Evolutionary conservation across 2,329 filamentous ascomycete species (phyloP).

Genomic region (Penicillium sp.): DNA sequence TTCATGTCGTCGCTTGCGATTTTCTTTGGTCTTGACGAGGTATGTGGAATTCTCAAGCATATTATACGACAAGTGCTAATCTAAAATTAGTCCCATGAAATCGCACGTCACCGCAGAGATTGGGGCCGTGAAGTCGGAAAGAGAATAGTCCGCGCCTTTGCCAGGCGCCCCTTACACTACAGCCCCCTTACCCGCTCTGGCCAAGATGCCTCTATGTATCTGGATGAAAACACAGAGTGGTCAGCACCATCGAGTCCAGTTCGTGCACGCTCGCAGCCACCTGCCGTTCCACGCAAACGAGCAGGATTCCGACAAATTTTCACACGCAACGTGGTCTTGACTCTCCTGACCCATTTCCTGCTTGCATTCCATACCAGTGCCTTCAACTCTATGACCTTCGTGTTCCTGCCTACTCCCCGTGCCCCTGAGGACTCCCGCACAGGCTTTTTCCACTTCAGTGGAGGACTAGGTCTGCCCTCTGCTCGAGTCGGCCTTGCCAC

Average conservation of each 20-base stretch:
- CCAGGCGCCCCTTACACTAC: slow-evolving; percentile 33
- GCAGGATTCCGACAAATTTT: slow-evolving; percentile 53
- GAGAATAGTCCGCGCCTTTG: slow-evolving; percentile 30
- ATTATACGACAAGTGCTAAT: neutral
- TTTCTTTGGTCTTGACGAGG: slow-evolving; percentile 67
- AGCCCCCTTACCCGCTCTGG: slow-evolving; percentile 31
- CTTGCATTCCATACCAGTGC: slow-evolving; percentile 73
- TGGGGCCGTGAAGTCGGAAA: slow-evolving; percentile 43
- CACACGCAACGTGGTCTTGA: slow-evolving; percentile 56
- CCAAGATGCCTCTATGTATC: slow-evolving; percentile 33
- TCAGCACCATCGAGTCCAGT: slow-evolving; percentile 29
- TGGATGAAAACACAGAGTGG: slow-evolving; percentile 27
- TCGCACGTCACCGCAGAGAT: slow-evolving; percentile 40
- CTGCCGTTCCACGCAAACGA: slow-evolving; percentile 41
- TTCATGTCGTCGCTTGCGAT: slow-evolving; percentile 55
- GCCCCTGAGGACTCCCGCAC: slow-evolving; percentile 45
- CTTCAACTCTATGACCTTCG: slow-evolving; percentile 74
- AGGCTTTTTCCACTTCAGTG: slow-evolving; percentile 60
- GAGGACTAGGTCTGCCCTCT: slow-evolving; percentile 73
- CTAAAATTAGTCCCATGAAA: slow-evolving; percentile 34
- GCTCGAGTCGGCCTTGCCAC: slow-evolving; percentile 74
- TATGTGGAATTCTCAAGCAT: slow-evolving; percentile 25
- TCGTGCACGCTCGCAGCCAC: slow-evolving; percentile 26
- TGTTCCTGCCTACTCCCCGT: slow-evolving; percentile 73
- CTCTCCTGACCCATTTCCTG: slow-evolving; percentile 64